phyloP scores from a whole-genome alignment of 768 basidiomycete species.

The Pisolithus microcarpus region DNA sequence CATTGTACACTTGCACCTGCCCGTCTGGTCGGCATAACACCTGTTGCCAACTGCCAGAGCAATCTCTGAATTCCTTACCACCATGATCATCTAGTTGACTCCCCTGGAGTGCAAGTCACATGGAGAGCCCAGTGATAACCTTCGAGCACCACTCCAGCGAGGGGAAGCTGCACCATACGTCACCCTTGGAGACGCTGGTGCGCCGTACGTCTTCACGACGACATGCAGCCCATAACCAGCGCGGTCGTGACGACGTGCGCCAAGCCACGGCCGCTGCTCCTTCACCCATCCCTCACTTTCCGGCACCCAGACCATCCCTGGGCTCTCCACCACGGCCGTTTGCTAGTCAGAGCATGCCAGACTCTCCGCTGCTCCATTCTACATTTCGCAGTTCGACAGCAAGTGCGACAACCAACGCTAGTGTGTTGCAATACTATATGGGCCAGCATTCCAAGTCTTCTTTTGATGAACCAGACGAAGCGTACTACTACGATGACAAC shows the following conservation, averaged over 20 bases:
- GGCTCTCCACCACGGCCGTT: conserved; percentile 9
- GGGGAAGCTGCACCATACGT: conserved; percentile 33
- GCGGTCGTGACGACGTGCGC: conserved; percentile 27
- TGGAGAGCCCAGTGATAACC: conserved; percentile 11
- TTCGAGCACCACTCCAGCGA: conserved; percentile 16
- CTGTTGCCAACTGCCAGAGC: neutral
- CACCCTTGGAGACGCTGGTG: conserved; percentile 55
- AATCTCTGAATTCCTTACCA: too few species aligned
- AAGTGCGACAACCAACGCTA: conserved; percentile 26
- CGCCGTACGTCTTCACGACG: conserved; percentile 45
- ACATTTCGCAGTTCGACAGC: conserved; percentile 38
- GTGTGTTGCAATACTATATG: conserved; percentile 3
- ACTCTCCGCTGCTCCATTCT: conserved; percentile 44
- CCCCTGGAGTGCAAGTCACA: conserved; percentile 8
- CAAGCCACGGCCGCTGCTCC: conserved; percentile 2
- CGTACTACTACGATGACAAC: conserved; percentile 31
- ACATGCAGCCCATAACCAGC: too few species aligned
- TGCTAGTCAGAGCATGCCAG: conserved; percentile 19
- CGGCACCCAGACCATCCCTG: neutral
- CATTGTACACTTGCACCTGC: neutral
- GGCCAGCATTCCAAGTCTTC: conserved; percentile 20
- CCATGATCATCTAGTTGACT: too few species aligned
- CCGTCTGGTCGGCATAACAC: neutral
- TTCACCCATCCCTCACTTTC: conserved; percentile 7
- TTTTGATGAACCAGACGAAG: conserved; percentile 26